Evolutionary conservation across 2,329 filamentous ascomycete genomes (phyloP), one percentile per base, ranked within the genome.

Genomic region (Curvularia sp.): DNA sequence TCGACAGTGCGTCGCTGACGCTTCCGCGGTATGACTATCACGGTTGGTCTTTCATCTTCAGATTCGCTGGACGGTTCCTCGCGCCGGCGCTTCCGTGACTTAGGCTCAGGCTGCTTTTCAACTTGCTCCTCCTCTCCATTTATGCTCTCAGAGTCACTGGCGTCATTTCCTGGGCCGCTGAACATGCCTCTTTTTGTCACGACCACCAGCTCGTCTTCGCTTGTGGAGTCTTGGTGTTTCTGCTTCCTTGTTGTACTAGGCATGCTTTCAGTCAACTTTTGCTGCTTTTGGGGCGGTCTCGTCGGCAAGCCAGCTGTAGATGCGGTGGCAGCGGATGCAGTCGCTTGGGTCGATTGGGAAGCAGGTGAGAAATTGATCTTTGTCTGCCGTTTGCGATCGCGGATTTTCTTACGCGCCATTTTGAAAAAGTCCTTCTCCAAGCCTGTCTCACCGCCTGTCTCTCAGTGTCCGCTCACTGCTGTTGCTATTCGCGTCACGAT

Each of bases 301-400:
- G 62, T 57, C 9, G 55, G 49, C n/a, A 51, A 51, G 18, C 43
- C 46, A n/a, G 49, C 52, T 38, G 49, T 65, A 3, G 56, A 41
- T 13, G 55, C 35, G 18, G 44, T 26, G 54, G 48, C 12, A 9
- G 53, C 31, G 10, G 58, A 57, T 53, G 30, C 35, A 6, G 50
- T 50, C 31, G 75, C 74, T 15, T 78, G 76, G 5, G 79, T 79
- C 0, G 77, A 77, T 12, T 79, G 76, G 7, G 77, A 69, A 4
- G 79, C 58, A 4, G 79, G 76, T 0, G 77, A 80, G 68, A 82
- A 82, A 49, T 70, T 74, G 20, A 83, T 69, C 26, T 78, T 78
- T 7, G 76, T 75, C 60, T 83, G 81, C 39, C 75, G 74, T 60
- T 70, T 72, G 46, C 65, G 68, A 20, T 64, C 60, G 46, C 61